Evolutionary conservation across 2,329 filamentous ascomycete species (phyloP).

Genomic region (Teratosphaeria destructans): DNA sequence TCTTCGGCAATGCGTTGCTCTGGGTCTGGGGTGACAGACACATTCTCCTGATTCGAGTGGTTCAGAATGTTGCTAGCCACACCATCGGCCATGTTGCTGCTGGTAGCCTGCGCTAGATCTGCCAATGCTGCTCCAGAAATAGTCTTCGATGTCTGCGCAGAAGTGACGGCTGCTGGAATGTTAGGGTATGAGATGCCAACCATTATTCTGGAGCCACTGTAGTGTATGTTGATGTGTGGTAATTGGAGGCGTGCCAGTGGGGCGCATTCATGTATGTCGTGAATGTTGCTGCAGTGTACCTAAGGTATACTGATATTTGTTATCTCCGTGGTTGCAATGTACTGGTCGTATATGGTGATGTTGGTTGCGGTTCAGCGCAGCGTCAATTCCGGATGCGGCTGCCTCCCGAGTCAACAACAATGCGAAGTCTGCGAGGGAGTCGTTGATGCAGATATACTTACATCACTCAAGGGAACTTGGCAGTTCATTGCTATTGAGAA

Average conservation of each 20-base stretch:
- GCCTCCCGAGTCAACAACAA: too few relatives aligned
- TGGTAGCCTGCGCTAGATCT: background rate
- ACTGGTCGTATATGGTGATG: background rate
- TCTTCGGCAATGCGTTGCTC: background rate
- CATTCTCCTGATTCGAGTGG: background rate
- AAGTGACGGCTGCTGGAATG: background rate
- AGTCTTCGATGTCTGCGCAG: background rate
- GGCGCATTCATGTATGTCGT: background rate
- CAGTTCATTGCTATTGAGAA: background rate
- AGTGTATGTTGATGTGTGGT: background rate
- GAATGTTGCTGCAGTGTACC: background rate
- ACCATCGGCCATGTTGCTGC: background rate
- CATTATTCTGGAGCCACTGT: background rate
- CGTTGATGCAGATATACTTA: too few relatives aligned
- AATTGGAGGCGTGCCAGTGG: background rate
- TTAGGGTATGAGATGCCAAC: background rate
- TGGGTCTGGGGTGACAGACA: background rate
- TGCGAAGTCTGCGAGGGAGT: too few relatives aligned
- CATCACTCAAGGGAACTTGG: too few relatives aligned
- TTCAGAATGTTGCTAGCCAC: background rate
- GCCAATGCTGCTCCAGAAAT: background rate
- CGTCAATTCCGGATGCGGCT: background rate
- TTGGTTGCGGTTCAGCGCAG: background rate
- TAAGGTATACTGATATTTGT: background rate
- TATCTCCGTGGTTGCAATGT: background rate